Evolutionary conservation across 495 filamentous ascomycete species (phyloP).

Genomic region (Talaromyces ruber): DNA sequence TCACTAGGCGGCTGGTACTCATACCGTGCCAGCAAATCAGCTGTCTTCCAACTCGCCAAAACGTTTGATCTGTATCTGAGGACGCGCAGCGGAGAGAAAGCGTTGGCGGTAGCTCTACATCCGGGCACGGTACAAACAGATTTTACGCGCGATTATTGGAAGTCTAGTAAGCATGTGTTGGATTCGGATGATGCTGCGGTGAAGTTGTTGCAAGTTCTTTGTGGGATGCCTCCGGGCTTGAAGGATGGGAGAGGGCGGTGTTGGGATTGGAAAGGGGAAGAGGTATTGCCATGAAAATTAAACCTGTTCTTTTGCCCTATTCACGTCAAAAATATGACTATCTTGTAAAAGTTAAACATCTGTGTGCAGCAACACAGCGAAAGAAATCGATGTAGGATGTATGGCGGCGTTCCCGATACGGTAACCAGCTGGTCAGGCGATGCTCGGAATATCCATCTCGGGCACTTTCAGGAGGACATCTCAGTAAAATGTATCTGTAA

Average conservation of each 20-base stretch:
- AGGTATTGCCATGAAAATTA: slow-evolving; percentile 50
- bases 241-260: slow-evolving; percentile 52
- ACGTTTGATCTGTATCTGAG: slow-evolving; percentile 63
- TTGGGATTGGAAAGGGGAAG: slow-evolving; percentile 73
- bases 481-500: neutral
- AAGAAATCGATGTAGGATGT: neutral
- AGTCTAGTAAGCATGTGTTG: slow-evolving; percentile 48
- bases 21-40: slow-evolving; percentile 68
- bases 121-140: slow-evolving; percentile 76
- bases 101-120: slow-evolving; percentile 63
- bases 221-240: slow-evolving; percentile 20
- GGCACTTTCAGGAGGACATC: neutral
- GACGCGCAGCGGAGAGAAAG: slow-evolving; percentile 43
- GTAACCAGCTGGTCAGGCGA: neutral
- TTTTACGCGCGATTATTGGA: slow-evolving; percentile 67
- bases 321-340: neutral
- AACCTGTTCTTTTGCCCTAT: neutral
- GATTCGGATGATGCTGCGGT: slow-evolving; percentile 51
- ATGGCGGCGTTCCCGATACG: neutral
- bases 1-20: slow-evolving; percentile 63
- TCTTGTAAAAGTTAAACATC: neutral
- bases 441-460: neutral
- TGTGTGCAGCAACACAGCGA: neutral
- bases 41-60: slow-evolving; percentile 60
- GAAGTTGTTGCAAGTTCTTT: slow-evolving; percentile 47